A percentile compares a stretch with the other conserved stretches of the same genome.
Conservation (phyloP, 139 green algal species). For the Nannochloris sp. region DNA sequence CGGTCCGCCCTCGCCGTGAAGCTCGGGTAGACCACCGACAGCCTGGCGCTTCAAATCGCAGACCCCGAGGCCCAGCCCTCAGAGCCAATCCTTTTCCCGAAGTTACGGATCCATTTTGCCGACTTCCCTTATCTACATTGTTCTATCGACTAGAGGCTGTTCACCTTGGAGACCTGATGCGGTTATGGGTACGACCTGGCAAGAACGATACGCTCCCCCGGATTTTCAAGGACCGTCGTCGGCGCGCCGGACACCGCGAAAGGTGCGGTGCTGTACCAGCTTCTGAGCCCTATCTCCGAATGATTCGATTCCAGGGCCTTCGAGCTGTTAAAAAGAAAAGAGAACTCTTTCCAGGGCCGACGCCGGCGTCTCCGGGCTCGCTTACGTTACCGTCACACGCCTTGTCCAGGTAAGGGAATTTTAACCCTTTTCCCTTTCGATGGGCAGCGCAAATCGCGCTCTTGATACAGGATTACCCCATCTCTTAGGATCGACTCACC, state of each 20-base stretch:
- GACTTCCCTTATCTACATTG: slow-evolving; percentile 95
- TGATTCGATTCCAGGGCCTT: slow-evolving; percentile 82
- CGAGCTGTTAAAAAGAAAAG: slow-evolving; percentile 92
- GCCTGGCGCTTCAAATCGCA: slow-evolving; percentile 46
- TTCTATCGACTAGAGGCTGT: slow-evolving; percentile 93
- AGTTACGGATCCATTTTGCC: slow-evolving; percentile 95
- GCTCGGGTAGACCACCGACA: slow-evolving; percentile 63
- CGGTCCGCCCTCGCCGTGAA: slow-evolving; percentile 47
- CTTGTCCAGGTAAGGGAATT: slow-evolving; percentile 86
- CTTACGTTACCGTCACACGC: slow-evolving; percentile 76
- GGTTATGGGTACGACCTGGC: slow-evolving; percentile 89
- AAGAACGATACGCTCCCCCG: slow-evolving; percentile 67
- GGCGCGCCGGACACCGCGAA: slow-evolving; percentile 76
- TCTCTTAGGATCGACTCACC: slow-evolving; percentile 92
- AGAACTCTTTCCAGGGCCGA: slow-evolving; percentile 84
- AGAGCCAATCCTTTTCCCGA: slow-evolving; percentile 95
- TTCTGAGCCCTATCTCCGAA: slow-evolving; percentile 79
- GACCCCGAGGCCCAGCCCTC: slow-evolving; percentile 77
- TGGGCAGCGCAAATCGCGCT: slow-evolving; percentile 59
- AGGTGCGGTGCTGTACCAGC: slow-evolving; percentile 81
- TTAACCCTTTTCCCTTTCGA: slow-evolving; percentile 92
- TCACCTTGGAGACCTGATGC: slow-evolving; percentile 96
- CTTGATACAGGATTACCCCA: slow-evolving; percentile 83
- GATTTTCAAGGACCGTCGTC: slow-evolving; percentile 86
- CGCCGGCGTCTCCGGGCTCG: slow-evolving; percentile 74